These are phyloP conservation scores for Phytophthora parvispora DNA, from an alignment of 352 stramenopile species.

Conservation along the genomic window DNA sequence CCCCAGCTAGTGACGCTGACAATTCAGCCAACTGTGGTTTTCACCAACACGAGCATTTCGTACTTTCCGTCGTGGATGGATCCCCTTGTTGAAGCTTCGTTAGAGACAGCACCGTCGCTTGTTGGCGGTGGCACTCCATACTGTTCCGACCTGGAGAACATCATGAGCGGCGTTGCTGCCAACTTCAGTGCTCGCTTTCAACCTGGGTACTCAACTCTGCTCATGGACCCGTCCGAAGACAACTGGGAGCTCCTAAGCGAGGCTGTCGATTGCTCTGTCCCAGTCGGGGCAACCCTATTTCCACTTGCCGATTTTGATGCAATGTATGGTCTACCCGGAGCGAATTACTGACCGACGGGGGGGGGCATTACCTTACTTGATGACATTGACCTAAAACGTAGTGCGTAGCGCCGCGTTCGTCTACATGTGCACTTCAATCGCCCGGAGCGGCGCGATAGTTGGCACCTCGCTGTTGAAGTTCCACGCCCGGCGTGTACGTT, in stretches of 20 bases:
- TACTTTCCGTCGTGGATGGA: slow-evolving; percentile 31
- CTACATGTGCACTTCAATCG: too few relatives aligned
- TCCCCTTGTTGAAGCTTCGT: background rate
- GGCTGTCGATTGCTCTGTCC: slow-evolving; percentile 9
- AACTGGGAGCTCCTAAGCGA: slow-evolving; percentile 17
- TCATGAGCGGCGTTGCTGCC: slow-evolving; percentile 3
- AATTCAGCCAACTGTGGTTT: too few relatives aligned
- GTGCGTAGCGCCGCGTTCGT: too few relatives aligned
- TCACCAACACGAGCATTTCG: too few relatives aligned
- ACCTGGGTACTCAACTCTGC: background rate
- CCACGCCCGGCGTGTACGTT: too few relatives aligned
- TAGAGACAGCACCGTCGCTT: background rate
- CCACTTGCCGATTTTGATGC: slow-evolving; percentile 4
- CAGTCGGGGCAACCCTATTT: slow-evolving; percentile 1
- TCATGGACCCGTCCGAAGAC: slow-evolving; percentile 16
- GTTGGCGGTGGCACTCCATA: slow-evolving; percentile 9
- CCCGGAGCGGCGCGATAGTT: too few relatives aligned
- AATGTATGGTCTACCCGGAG: slow-evolving; percentile 4
- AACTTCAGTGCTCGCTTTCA: slow-evolving; percentile 8
- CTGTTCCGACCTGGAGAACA: slow-evolving; percentile 10
- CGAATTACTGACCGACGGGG: too few relatives aligned
- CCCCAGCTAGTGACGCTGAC: slow-evolving; percentile 1
- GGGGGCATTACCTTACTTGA: too few relatives aligned
- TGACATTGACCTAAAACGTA: background rate
- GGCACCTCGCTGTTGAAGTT: too few relatives aligned